Conservation (phyloP, 2,329 filamentous ascomycete species). For the Calonectria montana region DNA sequence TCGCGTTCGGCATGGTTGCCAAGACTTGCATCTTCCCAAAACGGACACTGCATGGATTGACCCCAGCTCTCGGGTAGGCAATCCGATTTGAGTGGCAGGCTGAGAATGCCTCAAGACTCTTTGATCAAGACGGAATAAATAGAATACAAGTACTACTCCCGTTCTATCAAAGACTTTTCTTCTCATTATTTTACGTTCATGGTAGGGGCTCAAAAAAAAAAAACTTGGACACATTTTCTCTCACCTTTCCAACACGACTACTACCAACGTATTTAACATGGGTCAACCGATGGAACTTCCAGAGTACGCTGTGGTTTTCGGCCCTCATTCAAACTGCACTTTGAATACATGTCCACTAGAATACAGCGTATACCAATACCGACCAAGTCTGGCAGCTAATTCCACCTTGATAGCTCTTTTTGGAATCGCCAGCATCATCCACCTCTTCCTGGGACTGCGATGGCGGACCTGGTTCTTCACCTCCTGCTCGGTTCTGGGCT, state of each 20-base stretch:
- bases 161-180: too few relatives aligned
- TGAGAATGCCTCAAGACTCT: neutral
- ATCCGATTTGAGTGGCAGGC: neutral
- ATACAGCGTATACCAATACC: conserved; percentile 56
- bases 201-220: neutral
- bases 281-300: neutral
- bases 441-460: conserved; percentile 50
- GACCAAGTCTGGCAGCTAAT: conserved; percentile 53
- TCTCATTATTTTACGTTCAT: neutral
- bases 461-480: conserved; percentile 55
- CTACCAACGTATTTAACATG: neutral
- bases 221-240: neutral
- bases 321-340: neutral
- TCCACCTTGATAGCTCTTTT: conserved; percentile 53
- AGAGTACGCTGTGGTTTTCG: neutral
- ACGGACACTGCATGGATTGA: neutral
- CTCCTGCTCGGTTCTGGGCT: conserved; percentile 62
- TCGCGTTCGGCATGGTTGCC: neutral
- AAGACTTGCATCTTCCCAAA: conserved; percentile 8
- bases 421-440: conserved; percentile 55
- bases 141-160: neutral
- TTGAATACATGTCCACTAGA: neutral
- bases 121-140: neutral
- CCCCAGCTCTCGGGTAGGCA: neutral
- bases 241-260: neutral